phyloP scores from a whole-genome alignment of 768 basidiomycete species.

The Rhodosporidiobolus odoratus region DNA sequence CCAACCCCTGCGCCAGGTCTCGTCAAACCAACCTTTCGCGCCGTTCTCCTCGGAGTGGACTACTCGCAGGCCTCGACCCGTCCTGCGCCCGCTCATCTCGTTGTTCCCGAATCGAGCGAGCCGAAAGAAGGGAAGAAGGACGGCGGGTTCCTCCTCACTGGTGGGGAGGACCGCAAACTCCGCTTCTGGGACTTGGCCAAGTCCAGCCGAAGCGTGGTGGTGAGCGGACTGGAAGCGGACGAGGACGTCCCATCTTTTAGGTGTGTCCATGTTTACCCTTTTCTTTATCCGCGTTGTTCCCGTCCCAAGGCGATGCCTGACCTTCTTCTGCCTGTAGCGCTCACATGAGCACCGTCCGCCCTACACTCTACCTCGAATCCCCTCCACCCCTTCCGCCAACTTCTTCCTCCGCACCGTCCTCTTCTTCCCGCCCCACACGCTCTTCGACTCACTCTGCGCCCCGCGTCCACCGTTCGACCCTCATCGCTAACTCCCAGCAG shows the following conservation, averaged over 20 bases:
- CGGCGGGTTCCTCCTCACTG: slow-evolving; percentile 64
- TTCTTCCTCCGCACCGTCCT: slow-evolving; percentile 39
- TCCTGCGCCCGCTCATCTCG: not conserved
- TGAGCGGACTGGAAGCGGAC: slow-evolving; percentile 74
- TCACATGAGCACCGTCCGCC: slow-evolving; percentile 46
- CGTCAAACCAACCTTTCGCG: slow-evolving; percentile 13
- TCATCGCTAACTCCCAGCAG: slow-evolving; percentile 77
- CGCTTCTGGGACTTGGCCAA: slow-evolving; percentile 79
- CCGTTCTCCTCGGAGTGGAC: slow-evolving; percentile 37
- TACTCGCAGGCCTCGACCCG: slow-evolving; percentile 25
- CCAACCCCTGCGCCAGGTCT: not conserved
- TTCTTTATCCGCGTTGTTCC: not conserved
- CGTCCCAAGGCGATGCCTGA: not conserved
- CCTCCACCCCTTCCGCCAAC: slow-evolving; percentile 56
- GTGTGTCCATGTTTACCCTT: slow-evolving; percentile 45
- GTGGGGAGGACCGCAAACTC: slow-evolving; percentile 82
- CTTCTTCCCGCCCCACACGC: not conserved
- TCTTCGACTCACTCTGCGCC: slow-evolving; percentile 36
- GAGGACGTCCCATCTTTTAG: slow-evolving; percentile 70
- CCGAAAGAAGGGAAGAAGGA: slow-evolving; percentile 1
- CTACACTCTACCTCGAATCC: slow-evolving; percentile 48
- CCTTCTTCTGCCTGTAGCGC: slow-evolving; percentile 14
- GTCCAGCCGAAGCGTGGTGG: slow-evolving; percentile 65
- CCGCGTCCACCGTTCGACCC: slow-evolving; percentile 62
- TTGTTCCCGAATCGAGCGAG: not conserved